Evolutionary conservation across 805 yeast genomes (phyloP).

Genomic region (Cephaloascus albidus): DNA sequence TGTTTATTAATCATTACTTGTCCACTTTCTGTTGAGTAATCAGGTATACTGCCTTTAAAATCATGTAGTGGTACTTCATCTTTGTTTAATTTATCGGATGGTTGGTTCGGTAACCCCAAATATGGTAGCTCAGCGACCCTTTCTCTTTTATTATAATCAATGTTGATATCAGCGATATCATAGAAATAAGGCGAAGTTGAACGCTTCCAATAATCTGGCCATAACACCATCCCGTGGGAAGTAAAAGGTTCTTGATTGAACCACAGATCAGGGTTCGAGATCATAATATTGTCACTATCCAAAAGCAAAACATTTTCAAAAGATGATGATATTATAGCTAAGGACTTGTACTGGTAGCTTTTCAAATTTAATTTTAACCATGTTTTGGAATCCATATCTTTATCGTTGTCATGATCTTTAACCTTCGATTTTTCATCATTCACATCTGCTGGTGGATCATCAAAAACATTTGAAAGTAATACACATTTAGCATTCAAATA

Average conservation of each 20-base stretch:
- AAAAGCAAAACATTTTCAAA: slow-evolving; percentile 34
- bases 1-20: slow-evolving; percentile 51
- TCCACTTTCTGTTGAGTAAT: slow-evolving; percentile 63
- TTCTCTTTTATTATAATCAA: slow-evolving; percentile 6
- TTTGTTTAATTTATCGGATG: no score
- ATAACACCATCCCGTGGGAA: slow-evolving; percentile 8
- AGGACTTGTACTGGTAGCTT: slow-evolving; percentile 29
- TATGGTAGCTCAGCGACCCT: slow-evolving; percentile 3
- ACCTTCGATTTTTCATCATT: no score
- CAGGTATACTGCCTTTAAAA: slow-evolving; percentile 59
- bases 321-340: slow-evolving; percentile 35
- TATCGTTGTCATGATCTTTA: no score
- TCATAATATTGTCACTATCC: slow-evolving; percentile 39
- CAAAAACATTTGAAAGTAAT: slow-evolving; percentile 24
- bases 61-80: slow-evolving; percentile 43
- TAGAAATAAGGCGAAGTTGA: slow-evolving; percentile 13
- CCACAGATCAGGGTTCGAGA: slow-evolving; percentile 26
- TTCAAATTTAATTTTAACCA: slow-evolving; percentile 10
- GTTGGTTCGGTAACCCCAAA: background rate
- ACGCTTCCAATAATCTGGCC: slow-evolving; percentile 16
- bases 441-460: no score
- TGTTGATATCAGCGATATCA: slow-evolving; percentile 8
- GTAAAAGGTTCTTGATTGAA: slow-evolving; percentile 11
- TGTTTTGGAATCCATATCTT: no score
- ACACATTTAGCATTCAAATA: slow-evolving; percentile 32